Evolutionary conservation across 257 asterid species (phyloP).

Genomic region (Fraxinus excelsior): DNA sequence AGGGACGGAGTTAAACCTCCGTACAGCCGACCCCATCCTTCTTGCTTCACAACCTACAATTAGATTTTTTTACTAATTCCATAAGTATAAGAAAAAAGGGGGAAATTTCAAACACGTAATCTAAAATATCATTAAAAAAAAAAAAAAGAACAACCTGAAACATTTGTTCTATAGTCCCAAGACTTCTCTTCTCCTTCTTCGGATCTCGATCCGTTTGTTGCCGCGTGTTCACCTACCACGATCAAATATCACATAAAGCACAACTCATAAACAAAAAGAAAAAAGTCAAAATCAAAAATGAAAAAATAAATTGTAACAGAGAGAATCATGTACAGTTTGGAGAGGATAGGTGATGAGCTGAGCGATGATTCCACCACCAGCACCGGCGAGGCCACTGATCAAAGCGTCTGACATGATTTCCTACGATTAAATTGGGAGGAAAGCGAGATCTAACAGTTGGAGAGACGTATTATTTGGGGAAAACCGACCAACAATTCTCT

Average conservation of each 20-base stretch:
- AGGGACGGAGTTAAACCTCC: constrained; percentile 92
- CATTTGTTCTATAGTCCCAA: constrained; percentile 72
- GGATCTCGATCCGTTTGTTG: constrained; percentile 87
- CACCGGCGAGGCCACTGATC: constrained; percentile 97
- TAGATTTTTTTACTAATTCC: constrained; percentile 7
- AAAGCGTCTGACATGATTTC: constrained; percentile 88
- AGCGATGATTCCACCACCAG: constrained; percentile 96
- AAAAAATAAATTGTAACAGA: not conserved
- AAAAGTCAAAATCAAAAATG: not conserved
- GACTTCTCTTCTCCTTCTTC: constrained; percentile 60
- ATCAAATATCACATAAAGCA: constrained; percentile 23
- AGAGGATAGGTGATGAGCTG: constrained; percentile 95
- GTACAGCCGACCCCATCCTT: constrained; percentile 90
- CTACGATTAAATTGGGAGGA: not conserved
- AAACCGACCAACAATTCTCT: not conserved
- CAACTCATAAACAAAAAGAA: not conserved
- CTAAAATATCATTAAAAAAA: no score
- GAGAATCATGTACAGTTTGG: constrained; percentile 56
- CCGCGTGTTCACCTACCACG: constrained; percentile 81
- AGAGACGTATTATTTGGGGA: not conserved
- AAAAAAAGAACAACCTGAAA: constrained; percentile 48
- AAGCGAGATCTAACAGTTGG: not conserved
- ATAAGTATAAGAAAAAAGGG: no score
- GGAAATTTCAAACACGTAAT: no score
- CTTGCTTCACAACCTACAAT: constrained; percentile 72